Conservation (phyloP, 148 eudicot species). For the Rhododendron ovatum region DNA sequence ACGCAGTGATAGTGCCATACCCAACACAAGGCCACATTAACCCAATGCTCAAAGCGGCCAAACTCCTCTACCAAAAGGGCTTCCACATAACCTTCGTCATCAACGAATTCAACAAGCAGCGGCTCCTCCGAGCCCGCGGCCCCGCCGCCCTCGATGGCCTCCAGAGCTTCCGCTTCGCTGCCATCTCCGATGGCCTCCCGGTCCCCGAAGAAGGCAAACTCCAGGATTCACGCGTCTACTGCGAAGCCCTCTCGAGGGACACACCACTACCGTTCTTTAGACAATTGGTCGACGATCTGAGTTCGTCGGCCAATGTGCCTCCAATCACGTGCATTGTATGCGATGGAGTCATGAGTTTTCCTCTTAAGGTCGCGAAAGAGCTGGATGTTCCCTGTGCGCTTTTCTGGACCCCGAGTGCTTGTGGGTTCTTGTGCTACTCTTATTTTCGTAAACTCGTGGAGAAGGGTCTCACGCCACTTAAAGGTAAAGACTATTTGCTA, state of each 20-base stretch:
- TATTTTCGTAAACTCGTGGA: conserved; percentile 17
- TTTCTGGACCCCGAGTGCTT: conserved; percentile 31
- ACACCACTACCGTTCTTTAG: conserved; percentile 16
- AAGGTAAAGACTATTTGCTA: conserved; percentile 22
- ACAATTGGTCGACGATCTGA: conserved; percentile 25
- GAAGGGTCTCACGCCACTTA: conserved; percentile 27
- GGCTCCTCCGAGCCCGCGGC: conserved; percentile 25
- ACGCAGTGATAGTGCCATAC: neutral
- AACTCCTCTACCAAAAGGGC: conserved; percentile 29
- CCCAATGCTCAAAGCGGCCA: conserved; percentile 32
- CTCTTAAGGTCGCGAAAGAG: conserved; percentile 34
- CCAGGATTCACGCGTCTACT: neutral
- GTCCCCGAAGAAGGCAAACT: neutral
- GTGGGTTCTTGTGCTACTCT: conserved; percentile 26
- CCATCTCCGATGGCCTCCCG: conserved; percentile 45
- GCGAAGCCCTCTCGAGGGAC: conserved; percentile 6
- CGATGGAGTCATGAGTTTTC: conserved; percentile 29
- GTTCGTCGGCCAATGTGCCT: conserved; percentile 4
- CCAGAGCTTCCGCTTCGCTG: conserved; percentile 27
- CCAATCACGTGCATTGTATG: conserved; percentile 31
- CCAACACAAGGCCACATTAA: neutral
- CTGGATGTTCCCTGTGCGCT: conserved; percentile 19
- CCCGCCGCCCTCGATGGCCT: conserved; percentile 21
- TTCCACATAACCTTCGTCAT: conserved; percentile 38
- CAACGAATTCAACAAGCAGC: conserved; percentile 24